These are phyloP conservation scores for Sarocladium brachiariae DNA, from an alignment of 2,329 filamentous ascomycete genomes.

Conservation along the genomic window DNA sequence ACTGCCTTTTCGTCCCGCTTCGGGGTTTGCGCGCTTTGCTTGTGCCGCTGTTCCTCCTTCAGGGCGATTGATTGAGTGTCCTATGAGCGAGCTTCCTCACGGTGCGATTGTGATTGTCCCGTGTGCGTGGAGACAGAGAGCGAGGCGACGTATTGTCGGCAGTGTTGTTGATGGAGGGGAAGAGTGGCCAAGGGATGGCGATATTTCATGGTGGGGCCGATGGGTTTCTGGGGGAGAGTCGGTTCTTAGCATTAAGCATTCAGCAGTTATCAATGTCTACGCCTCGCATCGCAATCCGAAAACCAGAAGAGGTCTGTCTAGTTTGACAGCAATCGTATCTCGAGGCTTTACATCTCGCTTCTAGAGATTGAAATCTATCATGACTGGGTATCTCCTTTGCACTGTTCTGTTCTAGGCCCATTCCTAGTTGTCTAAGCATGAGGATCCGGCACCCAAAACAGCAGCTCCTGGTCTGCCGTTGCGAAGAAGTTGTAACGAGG, in stretches of 20 bases:
- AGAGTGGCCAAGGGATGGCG: constrained; percentile 2
- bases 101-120: neutral
- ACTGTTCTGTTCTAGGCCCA: neutral
- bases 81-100: neutral
- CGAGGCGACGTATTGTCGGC: too few species aligned
- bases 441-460: constrained; percentile 72
- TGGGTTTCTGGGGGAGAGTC: neutral
- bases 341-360: too few species aligned
- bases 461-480: constrained; percentile 76
- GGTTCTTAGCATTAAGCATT: neutral
- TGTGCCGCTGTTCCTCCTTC: too few species aligned
- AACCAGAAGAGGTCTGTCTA: too few species aligned
- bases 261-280: too few species aligned
- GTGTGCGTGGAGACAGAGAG: neutral
- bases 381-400: constrained; percentile 5
- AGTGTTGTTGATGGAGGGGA: constrained; percentile 6
- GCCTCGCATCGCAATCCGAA: too few species aligned
- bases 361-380: neutral
- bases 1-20: too few species aligned
- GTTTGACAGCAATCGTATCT: too few species aligned
- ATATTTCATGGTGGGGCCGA: constrained; percentile 10
- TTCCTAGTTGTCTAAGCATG: constrained; percentile 31
- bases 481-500: constrained; percentile 88
- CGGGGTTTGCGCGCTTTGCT: too few species aligned
- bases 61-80: too few species aligned